Evolutionary conservation across 140 eudicot genomes (phyloP).

Genomic region (Senecio squalidus): DNA sequence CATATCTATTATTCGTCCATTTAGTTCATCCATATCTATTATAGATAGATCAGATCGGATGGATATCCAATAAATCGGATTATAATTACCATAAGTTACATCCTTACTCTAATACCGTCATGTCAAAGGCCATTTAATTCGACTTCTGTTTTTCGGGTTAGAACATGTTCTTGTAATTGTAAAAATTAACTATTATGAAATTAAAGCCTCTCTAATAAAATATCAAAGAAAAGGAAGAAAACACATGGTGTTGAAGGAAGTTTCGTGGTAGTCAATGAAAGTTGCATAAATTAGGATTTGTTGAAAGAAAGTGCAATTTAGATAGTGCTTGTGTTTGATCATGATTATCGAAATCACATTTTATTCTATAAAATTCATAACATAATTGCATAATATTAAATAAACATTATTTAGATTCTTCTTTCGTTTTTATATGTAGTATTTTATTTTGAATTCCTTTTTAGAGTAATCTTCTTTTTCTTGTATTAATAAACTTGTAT

Average conservation of each 20-base stretch:
- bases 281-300: conserved; percentile 15
- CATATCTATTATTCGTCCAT: no score
- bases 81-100: no score
- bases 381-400: no score
- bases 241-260: conserved; percentile 17
- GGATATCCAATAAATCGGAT: no score
- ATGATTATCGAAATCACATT: conserved; percentile 21
- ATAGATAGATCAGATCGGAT: no score
- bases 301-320: conserved; percentile 23
- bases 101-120: no score
- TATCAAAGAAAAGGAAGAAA: neutral
- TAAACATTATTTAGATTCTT: conserved; percentile 22
- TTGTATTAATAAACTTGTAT: neutral
- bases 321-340: conserved; percentile 21
- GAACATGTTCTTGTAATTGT: no score
- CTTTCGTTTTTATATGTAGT: conserved; percentile 18
- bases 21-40: no score
- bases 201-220: no score
- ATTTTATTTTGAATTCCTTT: neutral
- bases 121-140: no score
- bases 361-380: conserved; percentile 4
- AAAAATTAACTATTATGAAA: no score
- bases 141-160: no score
- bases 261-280: conserved; percentile 18
- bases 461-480: neutral